phyloP scores from a whole-genome alignment of 129 eudicot genomes.

The Tanacetum coccineum region DNA sequence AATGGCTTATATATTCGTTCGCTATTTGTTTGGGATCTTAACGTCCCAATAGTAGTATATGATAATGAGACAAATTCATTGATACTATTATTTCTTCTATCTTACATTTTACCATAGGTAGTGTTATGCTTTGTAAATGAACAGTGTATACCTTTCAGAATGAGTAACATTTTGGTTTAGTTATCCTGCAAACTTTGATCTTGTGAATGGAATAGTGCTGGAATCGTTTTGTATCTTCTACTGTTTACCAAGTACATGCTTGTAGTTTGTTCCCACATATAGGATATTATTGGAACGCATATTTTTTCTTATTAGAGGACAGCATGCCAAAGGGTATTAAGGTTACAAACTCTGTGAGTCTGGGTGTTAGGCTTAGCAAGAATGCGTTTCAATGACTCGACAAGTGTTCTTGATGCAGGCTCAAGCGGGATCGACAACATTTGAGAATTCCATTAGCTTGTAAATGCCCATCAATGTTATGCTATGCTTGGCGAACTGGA shows the following conservation, averaged over 20 bases:
- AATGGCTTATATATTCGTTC: neutral
- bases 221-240: neutral
- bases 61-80: neutral
- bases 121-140: conserved; percentile 34
- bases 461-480: too few relatives aligned
- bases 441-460: too few relatives aligned
- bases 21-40: conserved; percentile 15
- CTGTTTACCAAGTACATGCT: too few relatives aligned
- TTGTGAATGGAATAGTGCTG: neutral
- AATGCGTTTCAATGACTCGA: neutral
- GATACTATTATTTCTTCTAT: conserved; percentile 14
- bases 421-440: too few relatives aligned
- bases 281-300: neutral
- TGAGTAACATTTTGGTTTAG: conserved; percentile 24
- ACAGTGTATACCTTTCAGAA: conserved; percentile 23
- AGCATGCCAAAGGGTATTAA: conserved; percentile 8
- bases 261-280: neutral
- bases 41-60: too few relatives aligned
- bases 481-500: too few relatives aligned
- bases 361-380: neutral
- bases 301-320: neutral
- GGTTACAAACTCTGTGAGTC: neutral
- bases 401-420: neutral
- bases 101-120: conserved; percentile 23
- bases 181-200: conserved; percentile 12